phyloP scores from a whole-genome alignment of 306 rosid species.

The Vigna mungo region DNA sequence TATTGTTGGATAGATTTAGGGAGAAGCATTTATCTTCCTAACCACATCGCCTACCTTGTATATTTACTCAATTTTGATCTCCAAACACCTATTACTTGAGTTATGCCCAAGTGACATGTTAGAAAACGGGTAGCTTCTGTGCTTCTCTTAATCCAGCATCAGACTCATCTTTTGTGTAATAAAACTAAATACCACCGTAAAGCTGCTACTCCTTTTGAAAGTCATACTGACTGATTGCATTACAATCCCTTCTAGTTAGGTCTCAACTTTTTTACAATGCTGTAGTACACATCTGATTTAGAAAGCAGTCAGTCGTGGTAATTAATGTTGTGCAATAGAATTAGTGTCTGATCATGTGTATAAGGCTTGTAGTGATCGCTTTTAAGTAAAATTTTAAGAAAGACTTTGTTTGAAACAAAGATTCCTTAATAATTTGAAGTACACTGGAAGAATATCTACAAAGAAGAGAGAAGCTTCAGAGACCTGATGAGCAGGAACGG shows the following conservation, averaged over 20 bases:
- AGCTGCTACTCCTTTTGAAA: constrained; percentile 7
- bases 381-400: constrained; percentile 19
- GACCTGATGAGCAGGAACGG: constrained; percentile 67
- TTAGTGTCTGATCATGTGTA: constrained; percentile 17
- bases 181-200: not conserved
- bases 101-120: constrained; percentile 5
- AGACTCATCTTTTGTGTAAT: not conserved
- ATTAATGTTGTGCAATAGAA: constrained; percentile 11
- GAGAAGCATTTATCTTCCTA: constrained; percentile 2
- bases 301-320: constrained; percentile 14
- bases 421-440: constrained; percentile 65
- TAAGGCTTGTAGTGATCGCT: constrained; percentile 28
- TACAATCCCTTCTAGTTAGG: constrained; percentile 19
- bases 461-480: constrained; percentile 72
- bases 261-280: not conserved
- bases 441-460: constrained; percentile 74
- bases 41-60: constrained; percentile 1
- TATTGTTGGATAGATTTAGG: constrained; percentile 31
- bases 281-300: constrained; percentile 11
- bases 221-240: constrained; percentile 22
- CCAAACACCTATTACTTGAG: not conserved
- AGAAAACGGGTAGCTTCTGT: constrained; percentile 14
- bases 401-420: constrained; percentile 20
- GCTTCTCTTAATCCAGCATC: constrained; percentile 6
- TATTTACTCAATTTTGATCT: not conserved